phyloP scores from a whole-genome alignment of 306 rosid species.

The Trichosanthes cucumerina region DNA sequence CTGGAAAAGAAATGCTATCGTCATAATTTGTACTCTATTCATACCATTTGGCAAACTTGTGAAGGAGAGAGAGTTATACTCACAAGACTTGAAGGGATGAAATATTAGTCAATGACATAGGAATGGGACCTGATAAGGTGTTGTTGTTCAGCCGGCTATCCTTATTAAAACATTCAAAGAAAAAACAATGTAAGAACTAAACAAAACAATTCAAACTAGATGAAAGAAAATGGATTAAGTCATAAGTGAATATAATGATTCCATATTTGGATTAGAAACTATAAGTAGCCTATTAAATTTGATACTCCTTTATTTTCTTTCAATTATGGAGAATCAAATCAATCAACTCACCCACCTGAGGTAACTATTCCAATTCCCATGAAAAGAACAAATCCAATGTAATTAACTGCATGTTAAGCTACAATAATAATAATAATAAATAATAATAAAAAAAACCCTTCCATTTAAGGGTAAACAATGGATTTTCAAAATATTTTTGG shows the following conservation, averaged over 20 bases:
- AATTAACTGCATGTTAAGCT: not conserved
- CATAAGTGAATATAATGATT: not conserved
- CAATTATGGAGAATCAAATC: not conserved
- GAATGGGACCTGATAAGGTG: conserved; percentile 83
- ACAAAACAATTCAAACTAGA: conserved; percentile 5
- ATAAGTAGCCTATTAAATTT: not conserved
- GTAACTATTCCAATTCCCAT: not conserved
- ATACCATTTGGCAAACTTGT: not conserved
- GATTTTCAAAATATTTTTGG: not conserved
- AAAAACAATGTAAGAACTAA: conserved; percentile 24
- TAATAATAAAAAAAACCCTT: not conserved
- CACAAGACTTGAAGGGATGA: conserved; percentile 93
- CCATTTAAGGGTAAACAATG: not conserved
- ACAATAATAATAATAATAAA: no score
- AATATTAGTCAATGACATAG: conserved; percentile 88
- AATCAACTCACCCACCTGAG: not conserved
- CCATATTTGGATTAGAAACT: not conserved
- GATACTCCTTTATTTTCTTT: not conserved
- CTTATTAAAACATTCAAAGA: conserved; percentile 39
- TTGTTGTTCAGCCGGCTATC: conserved; percentile 98
- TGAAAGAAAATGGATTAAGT: not conserved
- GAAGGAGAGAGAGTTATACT: conserved; percentile 26
- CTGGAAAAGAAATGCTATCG: conserved; percentile 25
- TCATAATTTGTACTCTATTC: not conserved
- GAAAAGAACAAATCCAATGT: not conserved